These are phyloP conservation scores for Russula olivacea DNA, from an alignment of 768 basidiomycete species.

Conservation along the genomic window DNA sequence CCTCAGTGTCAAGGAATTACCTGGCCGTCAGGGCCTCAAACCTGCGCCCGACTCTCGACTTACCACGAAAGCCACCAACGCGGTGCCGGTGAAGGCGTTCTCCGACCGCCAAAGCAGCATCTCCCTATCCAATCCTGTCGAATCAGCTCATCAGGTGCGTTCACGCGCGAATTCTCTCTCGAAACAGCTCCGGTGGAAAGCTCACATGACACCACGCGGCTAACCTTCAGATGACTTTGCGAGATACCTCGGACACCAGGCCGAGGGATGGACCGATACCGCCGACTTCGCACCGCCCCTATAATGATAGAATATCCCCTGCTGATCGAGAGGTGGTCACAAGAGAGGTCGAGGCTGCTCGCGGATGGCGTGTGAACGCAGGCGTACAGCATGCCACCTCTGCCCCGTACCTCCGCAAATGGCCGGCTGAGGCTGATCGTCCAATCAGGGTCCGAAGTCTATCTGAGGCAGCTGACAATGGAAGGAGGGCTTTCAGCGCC, in stretches of 20 bases:
- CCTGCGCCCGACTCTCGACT: constrained; percentile 4
- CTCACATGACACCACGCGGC: constrained; percentile 9
- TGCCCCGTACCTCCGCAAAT: constrained; percentile 9
- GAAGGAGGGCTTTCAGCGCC: constrained; percentile 17
- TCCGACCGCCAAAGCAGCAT: constrained; percentile 8
- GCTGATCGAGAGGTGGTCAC: constrained; percentile 11
- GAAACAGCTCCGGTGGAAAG: neutral
- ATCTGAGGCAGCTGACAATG: constrained; percentile 18
- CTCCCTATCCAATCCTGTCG: constrained; percentile 5
- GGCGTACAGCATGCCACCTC: constrained; percentile 3
- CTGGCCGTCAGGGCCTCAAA: constrained; percentile 5
- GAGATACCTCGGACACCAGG: neutral
- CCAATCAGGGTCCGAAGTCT: constrained; percentile 20
- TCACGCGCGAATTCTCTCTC: neutral
- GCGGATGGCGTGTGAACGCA: constrained; percentile 10
- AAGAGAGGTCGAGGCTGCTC: constrained; percentile 4
- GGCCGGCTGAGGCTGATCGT: constrained; percentile 15
- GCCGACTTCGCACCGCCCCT: constrained; percentile 3
- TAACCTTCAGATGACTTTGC: constrained; percentile 2
- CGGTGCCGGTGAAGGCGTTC: neutral
- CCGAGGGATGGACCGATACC: neutral
- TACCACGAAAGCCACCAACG: neutral
- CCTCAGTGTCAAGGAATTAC: constrained; percentile 3
- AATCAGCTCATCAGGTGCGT: constrained; percentile 14
- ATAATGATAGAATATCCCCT: constrained; percentile 11